Conservation (phyloP, 2,329 filamentous ascomycete species). For the Hypoxylon sp. region DNA sequence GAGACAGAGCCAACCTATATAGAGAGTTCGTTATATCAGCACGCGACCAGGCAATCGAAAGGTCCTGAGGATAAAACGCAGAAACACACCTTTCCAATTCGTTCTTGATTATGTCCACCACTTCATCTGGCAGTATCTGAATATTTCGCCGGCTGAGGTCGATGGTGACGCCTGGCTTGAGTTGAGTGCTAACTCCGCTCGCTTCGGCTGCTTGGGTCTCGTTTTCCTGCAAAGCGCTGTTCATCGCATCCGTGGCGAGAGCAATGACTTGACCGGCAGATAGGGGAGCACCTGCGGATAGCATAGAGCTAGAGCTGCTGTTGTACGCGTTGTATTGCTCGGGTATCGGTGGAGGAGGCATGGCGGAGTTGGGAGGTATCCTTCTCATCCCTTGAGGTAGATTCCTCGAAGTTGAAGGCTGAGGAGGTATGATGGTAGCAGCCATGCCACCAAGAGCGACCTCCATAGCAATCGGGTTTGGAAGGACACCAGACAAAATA, state of each 20-base stretch:
- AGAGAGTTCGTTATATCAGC: slow-evolving; percentile 33
- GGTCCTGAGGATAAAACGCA: not conserved
- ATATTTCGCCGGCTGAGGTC: slow-evolving; percentile 81
- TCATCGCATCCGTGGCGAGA: slow-evolving; percentile 72
- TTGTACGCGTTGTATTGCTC: slow-evolving; percentile 51
- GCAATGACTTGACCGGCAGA: slow-evolving; percentile 70
- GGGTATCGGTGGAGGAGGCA: slow-evolving; percentile 57
- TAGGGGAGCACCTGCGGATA: slow-evolving; percentile 61
- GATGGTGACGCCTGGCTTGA: slow-evolving; percentile 77
- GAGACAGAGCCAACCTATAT: slow-evolving; percentile 77
- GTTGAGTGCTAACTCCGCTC: slow-evolving; percentile 64
- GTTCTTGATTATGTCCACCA: slow-evolving; percentile 77
- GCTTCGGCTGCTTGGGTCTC: slow-evolving; percentile 68
- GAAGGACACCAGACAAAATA: slow-evolving; percentile 4
- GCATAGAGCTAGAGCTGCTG: slow-evolving; percentile 51
- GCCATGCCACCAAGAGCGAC: slow-evolving; percentile 45
- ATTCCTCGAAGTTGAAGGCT: slow-evolving; percentile 42
- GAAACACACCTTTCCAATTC: slow-evolving; percentile 72
- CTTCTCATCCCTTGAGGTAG: slow-evolving; percentile 43
- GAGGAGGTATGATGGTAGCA: slow-evolving; percentile 42
- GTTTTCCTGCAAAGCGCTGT: slow-evolving; percentile 70
- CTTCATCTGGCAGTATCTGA: slow-evolving; percentile 73
- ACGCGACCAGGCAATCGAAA: not conserved
- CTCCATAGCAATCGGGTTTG: slow-evolving; percentile 35
- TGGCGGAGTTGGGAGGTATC: slow-evolving; percentile 44